Evolutionary conservation across 257 asterid genomes (phyloP).

Genomic region (Anisodus tanguticus): DNA sequence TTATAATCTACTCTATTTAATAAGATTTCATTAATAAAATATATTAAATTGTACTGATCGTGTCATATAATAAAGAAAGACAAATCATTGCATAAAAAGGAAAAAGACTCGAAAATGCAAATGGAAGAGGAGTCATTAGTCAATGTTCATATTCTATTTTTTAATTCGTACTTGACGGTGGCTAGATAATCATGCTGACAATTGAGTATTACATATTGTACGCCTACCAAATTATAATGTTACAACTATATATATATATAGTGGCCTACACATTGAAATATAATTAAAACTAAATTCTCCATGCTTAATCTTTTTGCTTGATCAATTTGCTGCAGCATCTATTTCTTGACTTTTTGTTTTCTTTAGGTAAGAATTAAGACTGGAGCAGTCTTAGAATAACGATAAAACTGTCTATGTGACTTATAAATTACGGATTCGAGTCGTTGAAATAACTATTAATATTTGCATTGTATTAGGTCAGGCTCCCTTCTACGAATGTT

Average conservation of each 20-base stretch:
- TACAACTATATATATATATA: background rate
- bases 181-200: background rate
- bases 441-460: no score
- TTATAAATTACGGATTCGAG: no score
- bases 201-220: fast-evolving
- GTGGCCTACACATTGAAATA: background rate
- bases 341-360: background rate
- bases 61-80: fast-evolving
- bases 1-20: no score
- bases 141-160: background rate
- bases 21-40: no score
- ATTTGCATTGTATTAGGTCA: no score
- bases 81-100: background rate
- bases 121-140: conserved; percentile 22
- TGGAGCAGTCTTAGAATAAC: background rate
- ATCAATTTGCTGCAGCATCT: conserved; percentile 2
- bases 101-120: background rate
- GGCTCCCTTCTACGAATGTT: no score
- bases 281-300: background rate
- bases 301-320: background rate
- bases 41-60: background rate
- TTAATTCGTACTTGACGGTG: background rate
- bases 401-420: no score
- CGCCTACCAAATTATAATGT: background rate
- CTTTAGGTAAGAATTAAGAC: background rate